Base-by-base conservation (phyloP, 306 rosid species). In the Cicer yamashitae region DNA sequence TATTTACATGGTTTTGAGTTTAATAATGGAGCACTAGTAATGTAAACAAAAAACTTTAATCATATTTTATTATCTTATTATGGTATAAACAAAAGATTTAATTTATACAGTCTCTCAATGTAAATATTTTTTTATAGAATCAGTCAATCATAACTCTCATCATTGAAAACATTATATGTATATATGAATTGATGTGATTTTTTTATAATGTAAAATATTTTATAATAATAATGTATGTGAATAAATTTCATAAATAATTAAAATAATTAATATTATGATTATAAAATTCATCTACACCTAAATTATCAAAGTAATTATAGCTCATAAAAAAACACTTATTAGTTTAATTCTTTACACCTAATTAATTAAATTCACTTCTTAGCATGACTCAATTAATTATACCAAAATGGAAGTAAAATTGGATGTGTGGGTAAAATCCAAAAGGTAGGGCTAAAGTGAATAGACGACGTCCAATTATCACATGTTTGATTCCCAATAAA, bases 401-500 rank as follows among this genome's bases (percentile, higher is more conserved):
- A 13, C 45, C 2, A 4, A 13, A 44, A 11, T 66, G 44, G 53
- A 15, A 38, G 39, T 66, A 66, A 66, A 66, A 66, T 43, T 39
- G 34, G 40, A 14, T 44, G 71, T 12, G 11, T 20, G 54, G 34
- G 71, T 44, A 62, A 62, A 37, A 62, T 38, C 41, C 56, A 45
- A 67, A 67, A 67, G 12, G 12, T 10, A 45, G 12, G 43, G 13
- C 20, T 22, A 25, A 47, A 67, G 11, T 13, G 15, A 41, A 2
- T 20, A 45, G 18, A 66, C 40, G 2, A 20, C 17, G 3, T 43
- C 10, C 17, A 38, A 15, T 10, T 15, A 40, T 8, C n/a, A 34
- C 22, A 39, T 39, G 22, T 8, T 63, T 15, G 5, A 8, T 40
- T 64, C 37, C 51, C 25, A 40, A 17, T 43, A 41, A 17, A 10